A percentile compares a stretch with the other conserved stretches of the same genome.
These are phyloP conservation scores for Erodium texanum DNA, from an alignment of 441 rosid species.

Conservation along the genomic window DNA sequence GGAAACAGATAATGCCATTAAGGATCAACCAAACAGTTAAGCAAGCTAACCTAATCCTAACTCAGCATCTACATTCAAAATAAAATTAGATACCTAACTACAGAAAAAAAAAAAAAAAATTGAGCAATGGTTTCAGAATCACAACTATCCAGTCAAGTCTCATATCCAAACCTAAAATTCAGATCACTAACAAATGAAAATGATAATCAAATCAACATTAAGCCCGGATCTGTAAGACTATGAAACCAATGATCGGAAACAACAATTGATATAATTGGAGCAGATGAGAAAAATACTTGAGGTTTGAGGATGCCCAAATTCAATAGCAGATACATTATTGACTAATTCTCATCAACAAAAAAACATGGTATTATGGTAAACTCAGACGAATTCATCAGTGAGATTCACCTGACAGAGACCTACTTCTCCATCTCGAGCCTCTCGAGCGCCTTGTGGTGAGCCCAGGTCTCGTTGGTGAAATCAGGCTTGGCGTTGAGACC, in stretches of 20 bases:
- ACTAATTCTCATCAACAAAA: not conserved
- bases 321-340: not conserved
- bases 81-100: not conserved
- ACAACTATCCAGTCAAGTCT: not conserved
- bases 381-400: not conserved
- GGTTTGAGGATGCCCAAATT: not conserved
- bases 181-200: not conserved
- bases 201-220: not conserved
- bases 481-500: constrained; percentile 30
- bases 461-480: constrained; percentile 26
- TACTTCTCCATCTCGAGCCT: constrained; percentile 20
- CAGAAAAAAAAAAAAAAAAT: not conserved
- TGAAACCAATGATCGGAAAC: not conserved
- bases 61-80: no score
- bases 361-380: no score
- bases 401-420: not conserved
- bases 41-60: no score
- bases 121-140: not conserved
- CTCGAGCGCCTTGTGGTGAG: constrained; percentile 26
- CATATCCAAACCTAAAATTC: not conserved
- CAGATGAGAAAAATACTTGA: not conserved
- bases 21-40: no score
- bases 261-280: not conserved
- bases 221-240: no score
- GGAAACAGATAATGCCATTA: no score